Percentiles rank a stretch among this genome's conserved stretches.
Conservation (phyloP, 73 alveolate genomes). For the Symbiodinium natans region DNA sequence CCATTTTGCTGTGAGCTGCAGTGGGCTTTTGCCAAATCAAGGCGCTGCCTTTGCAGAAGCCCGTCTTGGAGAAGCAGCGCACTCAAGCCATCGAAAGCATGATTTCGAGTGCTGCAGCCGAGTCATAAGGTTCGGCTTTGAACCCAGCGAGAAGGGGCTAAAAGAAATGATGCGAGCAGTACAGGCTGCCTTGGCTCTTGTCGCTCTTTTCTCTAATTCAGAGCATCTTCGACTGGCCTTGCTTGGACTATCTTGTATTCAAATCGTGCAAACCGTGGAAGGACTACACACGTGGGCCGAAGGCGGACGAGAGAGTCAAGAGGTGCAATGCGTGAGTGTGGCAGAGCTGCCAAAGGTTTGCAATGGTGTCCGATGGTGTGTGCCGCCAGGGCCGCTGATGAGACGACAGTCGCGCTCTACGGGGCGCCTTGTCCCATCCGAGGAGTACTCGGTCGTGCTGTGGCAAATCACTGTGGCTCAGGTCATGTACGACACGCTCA, state of each 20-base stretch:
- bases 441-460: not conserved
- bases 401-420: constrained; percentile 68
- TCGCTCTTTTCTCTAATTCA: not conserved
- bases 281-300: constrained; percentile 48
- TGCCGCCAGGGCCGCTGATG: constrained; percentile 73
- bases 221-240: not conserved
- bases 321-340: no score
- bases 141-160: constrained; percentile 48
- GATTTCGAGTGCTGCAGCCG: no score
- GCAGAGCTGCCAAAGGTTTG: not conserved
- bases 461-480: not conserved
- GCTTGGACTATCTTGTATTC: not conserved
- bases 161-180: constrained; percentile 78
- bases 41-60: constrained; percentile 92
- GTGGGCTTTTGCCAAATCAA: not conserved
- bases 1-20: not conserved
- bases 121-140: constrained; percentile 62
- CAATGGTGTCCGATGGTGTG: not conserved
- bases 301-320: not conserved
- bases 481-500: constrained; percentile 91
- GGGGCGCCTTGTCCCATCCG: not conserved
- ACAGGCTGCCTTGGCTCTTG: constrained; percentile 14
- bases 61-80: constrained; percentile 21
- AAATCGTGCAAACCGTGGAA: not conserved
- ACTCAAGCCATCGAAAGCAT: not conserved